Base-by-base conservation (phyloP, 1,139 yeast genomes). In the Candida freyschussii region DNA sequence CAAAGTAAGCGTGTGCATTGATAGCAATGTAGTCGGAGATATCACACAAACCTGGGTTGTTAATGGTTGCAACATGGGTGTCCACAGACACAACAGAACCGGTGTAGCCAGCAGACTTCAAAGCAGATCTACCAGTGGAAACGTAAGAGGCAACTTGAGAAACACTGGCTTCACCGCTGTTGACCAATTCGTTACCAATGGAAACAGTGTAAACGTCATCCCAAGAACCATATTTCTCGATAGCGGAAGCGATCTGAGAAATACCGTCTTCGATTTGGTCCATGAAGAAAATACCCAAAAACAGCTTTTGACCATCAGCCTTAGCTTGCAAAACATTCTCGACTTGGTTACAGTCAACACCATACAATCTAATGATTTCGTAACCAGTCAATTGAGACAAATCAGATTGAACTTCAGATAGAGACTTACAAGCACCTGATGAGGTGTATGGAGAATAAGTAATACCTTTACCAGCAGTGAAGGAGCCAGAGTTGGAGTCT, bases 311-410 rank as follows among this genome's bases (percentile, higher is more conserved):
- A 53, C 56, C 49, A 21, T 67, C 44, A 40, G 68, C 57, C 66
- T 79, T 78, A 49, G 77, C 79, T 50, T 75, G 67, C 53, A 80
- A 62, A 43, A 80, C 91, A 54, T 72, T 72, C 47, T 64, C 73
- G 50, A 80, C 87, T 63, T 82, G 91, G 67, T 64, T 59, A 71
- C 94, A 82, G 68, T 82, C 94, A 50, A 77, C 84, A 65, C 86
- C 87, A 67, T 82, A 82, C 45, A 82, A 65, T 78, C 94, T 79
- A 59, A 83, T 74, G 48, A 77, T 47, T 44, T 66, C 69, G 64
- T 59, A 82, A 40, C 60, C 72, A 28, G 73, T 43, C 50, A 85
- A 67, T 42, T 59, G 41, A 29, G 69, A 64, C 34, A 85, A 53
- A 50, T 85, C 95, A 26, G 74, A 52, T 44, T 72, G 63, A 47